Base-by-base conservation (phyloP, 2,329 filamentous ascomycete species). In the Aspergillus sp. region DNA sequence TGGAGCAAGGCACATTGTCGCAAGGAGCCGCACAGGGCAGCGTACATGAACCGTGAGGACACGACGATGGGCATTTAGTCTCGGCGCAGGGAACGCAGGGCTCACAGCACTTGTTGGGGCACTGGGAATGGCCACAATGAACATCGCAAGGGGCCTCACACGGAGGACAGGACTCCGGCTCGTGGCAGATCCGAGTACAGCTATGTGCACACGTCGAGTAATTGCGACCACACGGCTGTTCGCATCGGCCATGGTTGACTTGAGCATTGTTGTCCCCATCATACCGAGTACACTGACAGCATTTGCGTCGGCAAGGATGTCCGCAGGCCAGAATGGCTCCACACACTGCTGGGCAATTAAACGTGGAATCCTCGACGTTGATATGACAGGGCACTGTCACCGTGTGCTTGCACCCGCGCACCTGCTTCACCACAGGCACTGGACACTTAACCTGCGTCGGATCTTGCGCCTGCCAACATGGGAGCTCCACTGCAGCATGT, bases 21-120 rank as follows among this genome's bases (percentile, higher is more conserved):
- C 88, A 92, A 0, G 89, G 88, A 0, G 84, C 88, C 0, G 86
- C 86, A 62, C 89, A 91, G 17, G 84, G 84, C 78, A 86, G 80
- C 0, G 72, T 72, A 55, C 81, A 84, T 2, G 55, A 27, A 21
- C 68, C 75, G 65, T 90, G 88, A 7, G 79, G 78, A 62, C 87
- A 90, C 3, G 66, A 67, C 32, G 83, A 88, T 0, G 78, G 71
- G 64, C 87, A 90, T 1, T 69, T 64, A 19, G 73, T 72, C 62
- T 86, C 83, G 0, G 83, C 82, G 64, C 88, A 90, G 0, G 87
- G 87, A 2, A 76, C 70, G 66, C 88, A 90, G 1, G 86, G 82
- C 65, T 90, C 83, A 23, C 77, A 71, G 67, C 88, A 91, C 5
- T 69, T 70, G 58, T 80, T 80, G n/a, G 67, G 70, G 67, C 88